Conservation (phyloP, 805 yeast genomes). For the Kodamaea restingae region DNA sequence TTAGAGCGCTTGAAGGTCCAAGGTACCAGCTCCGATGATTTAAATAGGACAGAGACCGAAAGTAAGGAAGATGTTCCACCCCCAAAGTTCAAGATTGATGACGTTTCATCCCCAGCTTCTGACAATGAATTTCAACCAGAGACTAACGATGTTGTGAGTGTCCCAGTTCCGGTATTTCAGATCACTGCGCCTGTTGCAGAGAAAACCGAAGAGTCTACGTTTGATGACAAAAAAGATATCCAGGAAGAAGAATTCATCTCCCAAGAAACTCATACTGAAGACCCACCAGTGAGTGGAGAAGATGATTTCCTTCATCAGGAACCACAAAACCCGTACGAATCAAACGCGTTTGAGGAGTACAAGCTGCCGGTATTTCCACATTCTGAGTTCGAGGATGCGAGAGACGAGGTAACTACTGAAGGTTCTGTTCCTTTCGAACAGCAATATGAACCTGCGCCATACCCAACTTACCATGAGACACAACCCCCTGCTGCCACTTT, state of each 20-base stretch:
- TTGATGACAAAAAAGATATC: too few species aligned
- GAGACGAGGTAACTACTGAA: neutral
- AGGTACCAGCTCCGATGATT: neutral
- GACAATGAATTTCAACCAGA: too few species aligned
- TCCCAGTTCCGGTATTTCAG: constrained; percentile 1
- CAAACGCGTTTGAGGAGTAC: neutral
- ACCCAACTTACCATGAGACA: too few species aligned
- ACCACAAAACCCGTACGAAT: neutral
- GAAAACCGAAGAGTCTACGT: neutral
- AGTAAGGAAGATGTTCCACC: neutral
- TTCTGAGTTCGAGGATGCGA: neutral
- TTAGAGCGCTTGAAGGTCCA: constrained; percentile 29
- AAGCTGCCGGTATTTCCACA: constrained; percentile 1
- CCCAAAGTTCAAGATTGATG: too few species aligned
- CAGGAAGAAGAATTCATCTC: too few species aligned
- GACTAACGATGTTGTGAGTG: too few species aligned
- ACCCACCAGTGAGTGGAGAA: too few species aligned
- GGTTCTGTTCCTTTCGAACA: neutral
- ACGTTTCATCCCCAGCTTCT: too few species aligned
- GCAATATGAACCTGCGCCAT: too few species aligned
- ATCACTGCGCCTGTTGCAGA: constrained; percentile 1
- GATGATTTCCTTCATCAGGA: neutral
- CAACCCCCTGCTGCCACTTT: neutral
- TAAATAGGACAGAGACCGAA: too few species aligned
- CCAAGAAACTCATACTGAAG: neutral